phyloP scores from a whole-genome alignment of 306 rosid genomes.

The Crataegus laevigata region DNA sequence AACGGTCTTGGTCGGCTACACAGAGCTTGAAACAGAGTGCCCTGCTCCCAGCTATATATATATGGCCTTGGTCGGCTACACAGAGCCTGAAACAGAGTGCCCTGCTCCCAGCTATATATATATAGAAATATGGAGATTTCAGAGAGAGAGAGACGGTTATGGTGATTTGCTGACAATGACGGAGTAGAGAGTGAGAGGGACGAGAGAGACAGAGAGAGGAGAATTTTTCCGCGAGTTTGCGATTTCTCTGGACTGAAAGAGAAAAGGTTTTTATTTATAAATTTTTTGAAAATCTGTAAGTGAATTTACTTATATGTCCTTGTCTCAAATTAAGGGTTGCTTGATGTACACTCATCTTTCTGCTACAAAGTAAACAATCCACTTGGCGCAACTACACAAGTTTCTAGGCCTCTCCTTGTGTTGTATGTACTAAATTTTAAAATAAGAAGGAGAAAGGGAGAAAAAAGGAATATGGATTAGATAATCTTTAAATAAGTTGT shows the following conservation, averaged over 20 bases:
- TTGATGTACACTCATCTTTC: background rate
- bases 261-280: background rate
- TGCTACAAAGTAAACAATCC: background rate
- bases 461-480: too few relatives aligned
- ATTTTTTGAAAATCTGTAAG: background rate
- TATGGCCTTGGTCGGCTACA: background rate
- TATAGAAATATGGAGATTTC: background rate
- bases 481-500: fast-evolving
- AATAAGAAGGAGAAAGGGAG: too few relatives aligned
- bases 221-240: background rate
- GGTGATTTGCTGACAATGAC: background rate
- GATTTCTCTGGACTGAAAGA: slow-evolving; percentile 2
- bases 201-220: background rate
- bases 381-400: too few relatives aligned
- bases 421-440: too few relatives aligned
- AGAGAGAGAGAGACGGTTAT: background rate
- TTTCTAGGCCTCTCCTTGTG: too few relatives aligned
- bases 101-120: background rate
- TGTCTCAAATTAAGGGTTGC: too few relatives aligned
- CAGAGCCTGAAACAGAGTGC: slow-evolving; percentile 1
- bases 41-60: background rate
- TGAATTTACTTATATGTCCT: background rate
- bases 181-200: background rate
- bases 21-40: slow-evolving; percentile 2
- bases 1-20: background rate